Conservation (phyloP, 2,329 filamentous ascomycete genomes). For the Fusarium sp. region DNA sequence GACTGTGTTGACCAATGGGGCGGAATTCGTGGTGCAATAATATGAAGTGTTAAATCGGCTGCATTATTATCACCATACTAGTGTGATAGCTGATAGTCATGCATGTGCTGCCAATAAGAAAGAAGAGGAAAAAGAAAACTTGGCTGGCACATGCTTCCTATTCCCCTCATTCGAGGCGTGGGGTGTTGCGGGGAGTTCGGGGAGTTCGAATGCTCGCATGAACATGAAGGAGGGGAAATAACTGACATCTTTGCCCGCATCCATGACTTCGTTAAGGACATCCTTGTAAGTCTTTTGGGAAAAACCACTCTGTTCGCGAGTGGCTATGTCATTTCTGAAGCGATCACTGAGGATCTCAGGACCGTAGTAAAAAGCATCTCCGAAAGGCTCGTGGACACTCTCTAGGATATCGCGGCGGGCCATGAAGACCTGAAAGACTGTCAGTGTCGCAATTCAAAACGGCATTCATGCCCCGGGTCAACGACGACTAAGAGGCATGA, state of each 20-base stretch:
- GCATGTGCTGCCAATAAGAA: not conserved
- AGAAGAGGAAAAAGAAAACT: not conserved
- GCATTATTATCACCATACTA: conserved; percentile 1
- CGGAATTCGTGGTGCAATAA: not conserved
- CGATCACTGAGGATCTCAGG: conserved; percentile 86
- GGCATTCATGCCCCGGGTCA: not conserved
- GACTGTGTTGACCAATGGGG: not conserved
- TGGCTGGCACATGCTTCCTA: conserved; percentile 7
- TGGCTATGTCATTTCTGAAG: conserved; percentile 74
- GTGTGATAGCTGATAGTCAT: not conserved
- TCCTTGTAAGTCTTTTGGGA: conserved; percentile 76
- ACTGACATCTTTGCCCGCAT: conserved; percentile 77
- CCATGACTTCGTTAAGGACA: conserved; percentile 80
- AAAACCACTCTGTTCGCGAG: conserved; percentile 72
- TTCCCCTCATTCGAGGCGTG: conserved; percentile 26
- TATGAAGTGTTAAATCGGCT: conserved; percentile 8
- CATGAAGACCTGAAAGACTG: conserved; percentile 84
- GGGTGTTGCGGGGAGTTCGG: conserved; percentile 33
- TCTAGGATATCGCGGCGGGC: conserved; percentile 83
- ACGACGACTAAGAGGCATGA: not conserved
- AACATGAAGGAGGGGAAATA: conserved; percentile 21
- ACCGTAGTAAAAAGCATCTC: conserved; percentile 95
- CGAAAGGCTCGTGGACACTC: conserved; percentile 95
- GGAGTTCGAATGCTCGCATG: conserved; percentile 31
- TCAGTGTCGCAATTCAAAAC: conserved; percentile 8